Base-by-base conservation (phyloP, 208 protist genomes). In the Tetramitus jugosus region DNA sequence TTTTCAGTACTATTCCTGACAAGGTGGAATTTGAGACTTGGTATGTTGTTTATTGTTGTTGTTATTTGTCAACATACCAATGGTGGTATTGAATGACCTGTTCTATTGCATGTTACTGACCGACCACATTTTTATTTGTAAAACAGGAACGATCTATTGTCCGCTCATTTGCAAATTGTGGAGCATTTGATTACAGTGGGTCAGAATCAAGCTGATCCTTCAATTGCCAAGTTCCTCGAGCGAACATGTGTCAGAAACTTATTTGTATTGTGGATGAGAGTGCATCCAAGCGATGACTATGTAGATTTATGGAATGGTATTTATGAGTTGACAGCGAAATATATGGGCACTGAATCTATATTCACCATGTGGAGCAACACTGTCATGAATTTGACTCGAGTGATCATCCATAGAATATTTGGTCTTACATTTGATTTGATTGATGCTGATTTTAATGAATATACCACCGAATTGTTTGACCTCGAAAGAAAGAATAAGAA, bases 11-110 rank as follows among this genome's bases (percentile, higher is more conserved):
- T 29, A 71, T 71, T 71, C 35, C 64, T 17, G 64, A 71, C 17
- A 71, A 71, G 39, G 20, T 71, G 29, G 64, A 71, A 10, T 71
- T 71, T 71, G 64, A 71, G 7, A 71, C 64, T 29, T 71, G 64
- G 64, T 35, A n/a, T n/a, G n/a, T n/a, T n/a, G n/a, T n/a, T n/a
- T n/a, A n/a, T n/a, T n/a, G n/a, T n/a, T n/a, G n/a, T n/a, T n/a
- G n/a, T n/a, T n/a, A n/a, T n/a, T n/a, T n/a, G n/a, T n/a, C n/a
- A n/a, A n/a, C n/a, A n/a, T n/a, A n/a, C n/a, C n/a, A n/a, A n/a
- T n/a, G n/a, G n/a, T n/a, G n/a, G n/a, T n/a, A n/a, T n/a, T n/a
- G n/a, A n/a, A n/a, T n/a, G n/a, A n/a, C n/a, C n/a, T n/a, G n/a
- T n/a, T n/a, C n/a, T n/a, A n/a, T n/a, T n/a, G n/a, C n/a, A n/a